A percentile compares a stretch with the other conserved stretches of the same genome.
phyloP scores from a whole-genome alignment of 176 grass and related monocot species.

The Thalia dealbata region DNA sequence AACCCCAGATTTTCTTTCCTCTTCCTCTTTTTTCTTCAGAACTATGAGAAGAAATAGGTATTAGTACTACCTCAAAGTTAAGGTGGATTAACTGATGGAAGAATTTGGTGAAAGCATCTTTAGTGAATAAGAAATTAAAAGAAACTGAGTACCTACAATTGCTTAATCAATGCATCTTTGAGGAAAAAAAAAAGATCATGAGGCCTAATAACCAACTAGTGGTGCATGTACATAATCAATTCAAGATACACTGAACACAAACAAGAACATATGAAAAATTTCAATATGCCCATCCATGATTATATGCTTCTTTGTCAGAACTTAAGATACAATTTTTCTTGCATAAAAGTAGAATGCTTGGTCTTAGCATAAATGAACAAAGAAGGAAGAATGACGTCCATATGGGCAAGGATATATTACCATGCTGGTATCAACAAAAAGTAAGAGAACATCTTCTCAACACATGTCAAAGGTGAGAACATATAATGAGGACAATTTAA shows the following conservation, averaged over 20 bases:
- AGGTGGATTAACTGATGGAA: neutral
- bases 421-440: neutral
- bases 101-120: neutral
- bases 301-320: neutral
- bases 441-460: neutral
- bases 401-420: neutral
- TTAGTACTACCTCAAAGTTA: neutral
- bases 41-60: conserved; percentile 25
- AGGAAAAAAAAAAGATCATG: neutral
- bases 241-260: neutral
- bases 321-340: neutral
- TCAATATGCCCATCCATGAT: neutral
- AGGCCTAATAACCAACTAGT: no score
- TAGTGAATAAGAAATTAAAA: neutral
- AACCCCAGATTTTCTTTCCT: conserved; percentile 39
- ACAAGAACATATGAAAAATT: neutral
- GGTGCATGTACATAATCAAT: no score
- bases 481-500: neutral
- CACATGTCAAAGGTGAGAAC: neutral
- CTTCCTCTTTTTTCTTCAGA: conserved; percentile 66
- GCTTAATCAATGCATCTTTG: neutral
- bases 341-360: neutral
- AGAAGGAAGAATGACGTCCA: neutral
- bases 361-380: neutral
- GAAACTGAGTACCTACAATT: neutral